Conservation (phyloP, 2,329 filamentous ascomycete genomes). For the Aureobasidium sp. region DNA sequence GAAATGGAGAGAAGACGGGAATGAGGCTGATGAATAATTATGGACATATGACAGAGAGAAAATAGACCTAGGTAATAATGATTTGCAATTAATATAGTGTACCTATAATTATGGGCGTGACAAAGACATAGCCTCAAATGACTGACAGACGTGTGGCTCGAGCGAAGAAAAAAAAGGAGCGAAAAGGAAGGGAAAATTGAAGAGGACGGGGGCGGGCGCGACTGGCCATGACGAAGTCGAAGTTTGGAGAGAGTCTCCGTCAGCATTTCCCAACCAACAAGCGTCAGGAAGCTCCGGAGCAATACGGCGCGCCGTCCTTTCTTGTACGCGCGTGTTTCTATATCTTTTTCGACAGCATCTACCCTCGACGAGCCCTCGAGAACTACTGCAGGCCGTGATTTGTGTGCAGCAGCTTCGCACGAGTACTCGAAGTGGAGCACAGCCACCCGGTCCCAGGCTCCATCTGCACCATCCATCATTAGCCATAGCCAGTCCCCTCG, state of each 20-base stretch:
- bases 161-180: not conserved
- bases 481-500: not conserved
- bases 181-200: not conserved
- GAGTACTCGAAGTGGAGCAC: not conserved
- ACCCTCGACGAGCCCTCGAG: not conserved
- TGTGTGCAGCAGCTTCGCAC: not conserved
- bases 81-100: not conserved
- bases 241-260: not conserved
- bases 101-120: not conserved
- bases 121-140: not conserved
- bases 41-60: not conserved
- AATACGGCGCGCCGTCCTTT: not conserved
- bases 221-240: not conserved
- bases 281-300: not conserved
- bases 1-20: not conserved
- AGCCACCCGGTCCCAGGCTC: not conserved
- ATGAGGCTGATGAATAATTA: not conserved
- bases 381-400: not conserved
- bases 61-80: not conserved
- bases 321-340: not conserved
- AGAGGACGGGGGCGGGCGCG: not conserved
- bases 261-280: conserved; percentile 2
- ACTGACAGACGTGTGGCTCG: not conserved
- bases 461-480: not conserved
- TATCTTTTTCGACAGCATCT: not conserved